Conservation (phyloP, 208 protist genomes). For the Leishmania gerbilli region DNA sequence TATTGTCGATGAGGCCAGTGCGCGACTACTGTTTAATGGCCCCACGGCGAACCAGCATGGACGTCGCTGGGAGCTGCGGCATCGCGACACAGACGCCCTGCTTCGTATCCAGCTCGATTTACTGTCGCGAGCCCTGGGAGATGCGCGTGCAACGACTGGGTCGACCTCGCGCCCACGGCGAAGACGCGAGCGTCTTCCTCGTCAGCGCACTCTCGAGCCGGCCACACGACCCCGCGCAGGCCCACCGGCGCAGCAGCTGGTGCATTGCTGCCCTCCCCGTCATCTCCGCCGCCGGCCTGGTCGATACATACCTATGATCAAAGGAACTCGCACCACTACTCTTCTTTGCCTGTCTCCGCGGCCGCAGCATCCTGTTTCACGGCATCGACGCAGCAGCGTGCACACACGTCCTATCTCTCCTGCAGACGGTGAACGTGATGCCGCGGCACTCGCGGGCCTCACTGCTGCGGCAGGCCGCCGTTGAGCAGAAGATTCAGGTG, state of each 20-base stretch:
- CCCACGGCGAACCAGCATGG: slow-evolving; percentile 20
- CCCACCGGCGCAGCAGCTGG: not conserved
- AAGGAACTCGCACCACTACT: slow-evolving; percentile 2
- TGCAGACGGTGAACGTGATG: slow-evolving; percentile 8
- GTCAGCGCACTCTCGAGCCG: not conserved
- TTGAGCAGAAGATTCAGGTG: slow-evolving; percentile 13
- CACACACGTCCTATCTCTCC: slow-evolving; percentile 4
- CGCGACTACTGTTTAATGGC: slow-evolving; percentile 22
- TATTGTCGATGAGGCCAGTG: slow-evolving; percentile 5
- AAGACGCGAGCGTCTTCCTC: not conserved
- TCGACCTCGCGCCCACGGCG: not conserved
- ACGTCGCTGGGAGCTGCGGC: slow-evolving; percentile 29
- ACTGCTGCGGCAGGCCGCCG: slow-evolving; percentile 18
- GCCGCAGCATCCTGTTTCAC: not conserved
- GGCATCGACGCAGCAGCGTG: not conserved
- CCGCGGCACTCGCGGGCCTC: slow-evolving; percentile 23
- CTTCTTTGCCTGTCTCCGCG: not conserved
- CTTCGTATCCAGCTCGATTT: slow-evolving; percentile 27
- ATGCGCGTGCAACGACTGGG: not conserved
- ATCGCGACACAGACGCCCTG: slow-evolving; percentile 25
- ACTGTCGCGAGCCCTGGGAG: slow-evolving; percentile 3
- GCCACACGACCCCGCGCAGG: not conserved
- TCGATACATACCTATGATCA: slow-evolving; percentile 4
- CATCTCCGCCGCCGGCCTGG: not conserved
- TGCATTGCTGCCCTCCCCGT: not conserved